Percentiles rank a stretch among this genome's conserved stretches.
Conservation (phyloP, 331 rosid genomes). For the Cydonia oblonga region DNA sequence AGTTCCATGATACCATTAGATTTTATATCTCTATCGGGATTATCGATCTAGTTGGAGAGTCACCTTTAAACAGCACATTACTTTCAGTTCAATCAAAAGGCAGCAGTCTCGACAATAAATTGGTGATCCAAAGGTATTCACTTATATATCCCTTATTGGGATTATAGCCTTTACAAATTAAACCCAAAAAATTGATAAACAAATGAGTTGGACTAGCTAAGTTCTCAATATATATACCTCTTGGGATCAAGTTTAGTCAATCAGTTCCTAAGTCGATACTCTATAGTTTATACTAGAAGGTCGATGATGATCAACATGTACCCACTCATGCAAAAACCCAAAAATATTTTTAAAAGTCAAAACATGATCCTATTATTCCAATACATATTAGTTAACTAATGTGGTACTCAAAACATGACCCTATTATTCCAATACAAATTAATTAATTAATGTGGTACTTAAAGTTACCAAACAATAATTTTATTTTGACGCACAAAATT, state of each 20-base stretch:
- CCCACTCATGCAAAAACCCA: neutral
- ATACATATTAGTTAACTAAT: too few species aligned
- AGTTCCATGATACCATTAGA: neutral
- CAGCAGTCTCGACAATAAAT: slow-evolving; percentile 3
- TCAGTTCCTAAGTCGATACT: too few species aligned
- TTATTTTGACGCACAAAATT: too few species aligned
- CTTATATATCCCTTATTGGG: neutral
- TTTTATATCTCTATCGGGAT: neutral
- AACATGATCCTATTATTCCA: too few species aligned
- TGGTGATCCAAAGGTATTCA: slow-evolving; percentile 22
- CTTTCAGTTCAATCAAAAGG: slow-evolving; percentile 13
- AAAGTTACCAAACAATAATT: too few species aligned
- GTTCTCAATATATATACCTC: neutral
- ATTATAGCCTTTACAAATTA: neutral
- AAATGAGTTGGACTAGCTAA: neutral
- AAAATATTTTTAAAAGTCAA: too few species aligned
- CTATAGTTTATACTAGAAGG: too few species aligned
- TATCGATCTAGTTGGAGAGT: neutral
- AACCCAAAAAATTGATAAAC: neutral
- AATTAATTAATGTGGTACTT: too few species aligned
- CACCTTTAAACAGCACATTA: slow-evolving; percentile 12
- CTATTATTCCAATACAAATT: too few species aligned
- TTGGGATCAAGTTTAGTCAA: neutral
- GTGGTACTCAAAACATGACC: too few species aligned
- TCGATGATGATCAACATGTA: neutral